Percentiles rank a stretch among this genome's conserved stretches.
Evolutionary conservation across 768 basidiomycete genomes (phyloP).

Genomic region (Leucosporidium scottii): DNA sequence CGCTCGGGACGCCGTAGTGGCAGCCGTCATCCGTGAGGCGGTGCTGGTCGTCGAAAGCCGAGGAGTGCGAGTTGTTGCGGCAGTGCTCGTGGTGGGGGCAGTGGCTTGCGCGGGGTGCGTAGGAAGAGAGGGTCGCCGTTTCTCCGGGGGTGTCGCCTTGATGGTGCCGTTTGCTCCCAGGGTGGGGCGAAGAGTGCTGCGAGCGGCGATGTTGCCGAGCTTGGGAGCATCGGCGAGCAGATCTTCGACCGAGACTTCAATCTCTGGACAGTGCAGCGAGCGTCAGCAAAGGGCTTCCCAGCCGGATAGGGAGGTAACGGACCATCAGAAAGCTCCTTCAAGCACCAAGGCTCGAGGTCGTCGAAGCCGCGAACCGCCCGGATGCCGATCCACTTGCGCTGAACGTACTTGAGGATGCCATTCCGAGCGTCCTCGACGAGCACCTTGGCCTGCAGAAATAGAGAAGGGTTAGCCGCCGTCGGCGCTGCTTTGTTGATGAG

Average conservation of each 20-base stretch:
- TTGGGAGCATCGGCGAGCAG: neutral
- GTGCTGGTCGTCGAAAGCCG: neutral
- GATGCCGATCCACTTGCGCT: conserved; percentile 67
- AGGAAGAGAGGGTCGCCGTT: neutral
- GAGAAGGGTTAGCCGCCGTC: conserved; percentile 50
- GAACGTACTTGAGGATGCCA: conserved; percentile 65
- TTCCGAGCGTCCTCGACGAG: conserved; percentile 63
- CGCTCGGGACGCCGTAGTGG: neutral
- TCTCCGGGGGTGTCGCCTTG: neutral
- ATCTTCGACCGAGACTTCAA: conserved; percentile 52
- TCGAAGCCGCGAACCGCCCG: conserved; percentile 74
- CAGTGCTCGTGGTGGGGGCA: no score
- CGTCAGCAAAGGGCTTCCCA: neutral
- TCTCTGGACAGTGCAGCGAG: conserved; percentile 41
- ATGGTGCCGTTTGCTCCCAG: neutral
- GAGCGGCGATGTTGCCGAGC: neutral
- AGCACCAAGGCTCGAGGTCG: conserved; percentile 71
- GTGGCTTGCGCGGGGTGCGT: neutral
- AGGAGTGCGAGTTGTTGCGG: neutral
- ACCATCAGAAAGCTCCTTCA: conserved; percentile 72
- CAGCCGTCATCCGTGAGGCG: neutral
- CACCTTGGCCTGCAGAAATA: conserved; percentile 55
- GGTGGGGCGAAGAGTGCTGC: neutral
- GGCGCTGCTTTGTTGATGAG: conserved; percentile 46
- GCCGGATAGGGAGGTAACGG: neutral